These are phyloP conservation scores for Rhodocollybia butyracea DNA, from an alignment of 768 basidiomycete genomes.

Conservation along the genomic window DNA sequence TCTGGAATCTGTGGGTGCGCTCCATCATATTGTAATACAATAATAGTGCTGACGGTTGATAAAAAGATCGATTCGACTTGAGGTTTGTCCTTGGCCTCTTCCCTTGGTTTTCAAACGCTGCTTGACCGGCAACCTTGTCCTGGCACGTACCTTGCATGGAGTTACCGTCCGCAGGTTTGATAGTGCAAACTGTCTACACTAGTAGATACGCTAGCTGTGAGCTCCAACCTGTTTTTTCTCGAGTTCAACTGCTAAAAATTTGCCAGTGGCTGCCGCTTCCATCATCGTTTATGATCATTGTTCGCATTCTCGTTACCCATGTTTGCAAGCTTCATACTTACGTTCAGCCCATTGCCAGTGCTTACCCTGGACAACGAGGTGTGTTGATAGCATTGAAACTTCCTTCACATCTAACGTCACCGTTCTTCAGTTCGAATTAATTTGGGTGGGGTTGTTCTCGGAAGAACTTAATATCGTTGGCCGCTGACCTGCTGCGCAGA, in stretches of 20 bases:
- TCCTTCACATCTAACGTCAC: too few relatives aligned
- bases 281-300: slow-evolving; percentile 56
- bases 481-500: slow-evolving; percentile 26
- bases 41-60: too few relatives aligned
- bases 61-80: too few relatives aligned
- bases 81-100: too few relatives aligned
- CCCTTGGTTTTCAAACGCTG: too few relatives aligned
- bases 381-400: too few relatives aligned
- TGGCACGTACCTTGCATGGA: too few relatives aligned
- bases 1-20: too few relatives aligned
- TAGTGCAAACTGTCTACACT: slow-evolving; percentile 33
- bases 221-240: slow-evolving; percentile 9
- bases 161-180: neutral
- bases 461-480: neutral
- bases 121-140: too few relatives aligned
- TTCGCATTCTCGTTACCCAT: slow-evolving; percentile 23
- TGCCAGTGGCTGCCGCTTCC: slow-evolving; percentile 45
- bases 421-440: slow-evolving; percentile 40
- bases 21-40: too few relatives aligned
- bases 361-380: slow-evolving; percentile 55
- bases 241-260: neutral
- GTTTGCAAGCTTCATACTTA: neutral
- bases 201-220: slow-evolving; percentile 43
- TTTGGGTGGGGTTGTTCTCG: slow-evolving; percentile 40
- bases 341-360: slow-evolving; percentile 26